Conservation (phyloP, 2,329 filamentous ascomycete genomes). For the Pseudogymnoascus sp. region DNA sequence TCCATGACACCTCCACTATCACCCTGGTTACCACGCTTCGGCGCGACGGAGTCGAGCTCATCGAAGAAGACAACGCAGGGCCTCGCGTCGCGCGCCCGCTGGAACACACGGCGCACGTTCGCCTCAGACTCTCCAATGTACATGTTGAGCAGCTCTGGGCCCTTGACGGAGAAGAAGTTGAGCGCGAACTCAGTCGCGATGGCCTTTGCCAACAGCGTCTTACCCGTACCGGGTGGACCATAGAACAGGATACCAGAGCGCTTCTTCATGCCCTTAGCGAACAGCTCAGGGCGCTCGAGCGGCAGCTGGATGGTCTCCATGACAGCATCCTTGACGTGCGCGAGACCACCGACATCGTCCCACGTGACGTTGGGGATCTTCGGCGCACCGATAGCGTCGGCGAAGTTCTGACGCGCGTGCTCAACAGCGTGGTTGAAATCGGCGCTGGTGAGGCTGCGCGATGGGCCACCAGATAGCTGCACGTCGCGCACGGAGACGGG, state of each 20-base stretch:
- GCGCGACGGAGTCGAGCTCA: constrained; percentile 86
- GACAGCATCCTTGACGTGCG: constrained; percentile 94
- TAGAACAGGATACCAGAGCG: constrained; percentile 90
- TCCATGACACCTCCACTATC: constrained; percentile 98
- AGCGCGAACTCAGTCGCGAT: constrained; percentile 90
- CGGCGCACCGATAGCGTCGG: constrained; percentile 91
- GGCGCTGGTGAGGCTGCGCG: constrained; percentile 67
- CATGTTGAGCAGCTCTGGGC: constrained; percentile 88
- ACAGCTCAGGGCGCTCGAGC: constrained; percentile 83
- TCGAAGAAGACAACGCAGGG: constrained; percentile 93
- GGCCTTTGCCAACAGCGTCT: constrained; percentile 86
- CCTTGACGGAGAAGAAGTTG: constrained; percentile 93
- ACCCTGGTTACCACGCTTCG: constrained; percentile 93
- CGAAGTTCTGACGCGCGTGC: constrained; percentile 94
- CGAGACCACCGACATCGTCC: constrained; percentile 90
- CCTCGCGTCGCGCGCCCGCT: constrained; percentile 74
- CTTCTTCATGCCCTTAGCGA: constrained; percentile 98
- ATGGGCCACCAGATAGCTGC: constrained; percentile 77
- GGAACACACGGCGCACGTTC: constrained; percentile 84
- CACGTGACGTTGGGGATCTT: constrained; percentile 97
- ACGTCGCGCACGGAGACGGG: constrained; percentile 69
- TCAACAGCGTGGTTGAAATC: constrained; percentile 95
- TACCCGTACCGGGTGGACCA: constrained; percentile 83
- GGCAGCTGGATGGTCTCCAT: constrained; percentile 94
- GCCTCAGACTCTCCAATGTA: constrained; percentile 93